Conservation (phyloP, 768 basidiomycete genomes). For the Boletus sp. region DNA sequence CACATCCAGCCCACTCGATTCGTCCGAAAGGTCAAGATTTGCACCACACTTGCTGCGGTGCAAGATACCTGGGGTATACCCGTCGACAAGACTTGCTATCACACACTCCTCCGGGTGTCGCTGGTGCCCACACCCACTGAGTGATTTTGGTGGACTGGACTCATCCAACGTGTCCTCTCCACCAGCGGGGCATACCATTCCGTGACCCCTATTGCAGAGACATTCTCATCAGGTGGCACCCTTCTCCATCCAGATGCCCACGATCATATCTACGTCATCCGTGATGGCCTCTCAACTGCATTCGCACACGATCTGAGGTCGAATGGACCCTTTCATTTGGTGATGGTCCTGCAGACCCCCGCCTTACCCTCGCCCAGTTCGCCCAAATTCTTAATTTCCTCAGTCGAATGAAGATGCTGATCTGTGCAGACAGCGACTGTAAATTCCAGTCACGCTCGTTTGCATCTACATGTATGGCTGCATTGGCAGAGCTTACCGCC, state of each 20-base stretch:
- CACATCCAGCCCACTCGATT: not conserved
- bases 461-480: too few relatives aligned
- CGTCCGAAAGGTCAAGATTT: not conserved
- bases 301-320: too few relatives aligned
- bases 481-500: too few relatives aligned
- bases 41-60: not conserved
- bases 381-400: conserved; percentile 5
- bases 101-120: not conserved
- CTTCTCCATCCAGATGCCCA: conserved; percentile 10
- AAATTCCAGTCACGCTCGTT: conserved; percentile 12
- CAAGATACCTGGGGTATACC: not conserved
- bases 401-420: not conserved
- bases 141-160: not conserved
- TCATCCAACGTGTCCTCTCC: conserved; percentile 11
- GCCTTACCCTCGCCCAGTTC: conserved; percentile 3
- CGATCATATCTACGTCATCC: conserved; percentile 3
- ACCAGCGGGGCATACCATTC: not conserved
- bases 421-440: conserved; percentile 9
- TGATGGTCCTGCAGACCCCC: too few relatives aligned
- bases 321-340: too few relatives aligned
- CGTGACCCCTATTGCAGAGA: not conserved
- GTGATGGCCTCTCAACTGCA: not conserved
- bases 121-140: too few relatives aligned
- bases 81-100: not conserved
- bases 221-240: not conserved